Evolutionary conservation across 2,329 filamentous ascomycete genomes (phyloP), one percentile per base, ranked within the genome.

Genomic region (Sporothrix curviconia): DNA sequence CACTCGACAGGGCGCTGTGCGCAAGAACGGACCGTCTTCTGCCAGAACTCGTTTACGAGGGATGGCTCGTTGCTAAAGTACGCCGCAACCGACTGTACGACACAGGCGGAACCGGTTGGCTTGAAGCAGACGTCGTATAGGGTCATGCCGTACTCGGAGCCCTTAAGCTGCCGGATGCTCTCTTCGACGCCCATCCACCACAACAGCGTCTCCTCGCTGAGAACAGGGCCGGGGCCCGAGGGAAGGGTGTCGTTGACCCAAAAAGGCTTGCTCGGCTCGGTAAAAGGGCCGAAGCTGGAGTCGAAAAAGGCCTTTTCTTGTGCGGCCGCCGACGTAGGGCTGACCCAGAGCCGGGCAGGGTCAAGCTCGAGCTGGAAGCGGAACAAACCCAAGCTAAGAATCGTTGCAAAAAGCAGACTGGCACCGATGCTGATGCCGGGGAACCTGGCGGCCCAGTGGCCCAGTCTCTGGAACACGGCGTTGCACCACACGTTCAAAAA

Each of bases 171-270:
- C 57, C 80, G 79, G 36, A 97, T 83, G 50, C 86, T 85, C 64
- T 84, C 82, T 69, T 99, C 94, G 1, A 97, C 85, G 60, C 85
- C 89, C 67, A 94, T 89, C 94, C 92, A 97, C 94, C 94, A 99
- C 25, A 80, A 76, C 9, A 99, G 77, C 0, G 89, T 96, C 8
- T 96, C 90, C 64, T 95, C 94, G 70, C 83, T 91, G 57, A 99
- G 74, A 1, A 97, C 90, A 0, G 90, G 89, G 0, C 87, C 85
- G 3, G 84, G 79, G 0, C 82, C 82, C 3, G 78, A 77, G 2
- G 78, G 66, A 0, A 79, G 70, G 0, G 85, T 91, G 64, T 96
- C 92, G 62, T 97, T 99, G 61, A 97, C 90, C n/a, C 14, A 99
- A 72, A 70, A 99, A 99, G 0, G 86, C 83, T 72, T 99, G 94